These are phyloP conservation scores for Monascus purpureus DNA, from an alignment of 495 filamentous ascomycete species.

Conservation along the genomic window DNA sequence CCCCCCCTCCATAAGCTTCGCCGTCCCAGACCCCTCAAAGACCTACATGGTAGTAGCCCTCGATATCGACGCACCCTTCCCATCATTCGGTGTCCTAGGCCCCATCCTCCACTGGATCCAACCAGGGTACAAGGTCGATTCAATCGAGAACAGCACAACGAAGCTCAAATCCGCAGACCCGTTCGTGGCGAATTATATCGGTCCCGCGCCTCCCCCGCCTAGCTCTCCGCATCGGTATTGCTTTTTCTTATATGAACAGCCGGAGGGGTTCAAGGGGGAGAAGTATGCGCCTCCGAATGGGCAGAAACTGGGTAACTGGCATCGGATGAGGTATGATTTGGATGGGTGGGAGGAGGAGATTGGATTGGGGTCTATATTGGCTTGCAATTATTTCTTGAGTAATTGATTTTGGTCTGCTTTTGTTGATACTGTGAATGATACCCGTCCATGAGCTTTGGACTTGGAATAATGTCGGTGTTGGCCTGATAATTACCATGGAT, in stretches of 20 bases:
- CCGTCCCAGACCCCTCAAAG: slow-evolving; percentile 10
- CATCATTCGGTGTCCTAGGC: slow-evolving; percentile 22
- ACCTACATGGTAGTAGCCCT: slow-evolving; percentile 34
- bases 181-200: slow-evolving; percentile 33
- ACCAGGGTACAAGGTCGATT: slow-evolving; percentile 21
- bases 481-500: too few relatives aligned
- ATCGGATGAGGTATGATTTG: slow-evolving; percentile 37
- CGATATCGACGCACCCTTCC: slow-evolving; percentile 41
- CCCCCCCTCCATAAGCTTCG: slow-evolving; percentile 9
- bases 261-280: slow-evolving; percentile 28
- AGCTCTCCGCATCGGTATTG: slow-evolving; percentile 42
- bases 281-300: slow-evolving; percentile 29
- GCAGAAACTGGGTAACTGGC: slow-evolving; percentile 21
- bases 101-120: slow-evolving; percentile 39
- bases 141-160: slow-evolving; percentile 3
- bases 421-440: neutral
- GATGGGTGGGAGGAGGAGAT: slow-evolving; percentile 33
- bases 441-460: too few relatives aligned
- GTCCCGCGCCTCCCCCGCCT: slow-evolving; percentile 34
- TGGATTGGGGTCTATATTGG: slow-evolving; percentile 32
- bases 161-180: slow-evolving; percentile 9
- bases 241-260: slow-evolving; percentile 45
- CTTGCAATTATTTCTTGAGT: slow-evolving; percentile 39
- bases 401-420: slow-evolving; percentile 9
- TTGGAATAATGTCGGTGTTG: too few relatives aligned